Base-by-base conservation (phyloP, 257 asterid genomes). In the Schizonepeta tenuifolia region DNA sequence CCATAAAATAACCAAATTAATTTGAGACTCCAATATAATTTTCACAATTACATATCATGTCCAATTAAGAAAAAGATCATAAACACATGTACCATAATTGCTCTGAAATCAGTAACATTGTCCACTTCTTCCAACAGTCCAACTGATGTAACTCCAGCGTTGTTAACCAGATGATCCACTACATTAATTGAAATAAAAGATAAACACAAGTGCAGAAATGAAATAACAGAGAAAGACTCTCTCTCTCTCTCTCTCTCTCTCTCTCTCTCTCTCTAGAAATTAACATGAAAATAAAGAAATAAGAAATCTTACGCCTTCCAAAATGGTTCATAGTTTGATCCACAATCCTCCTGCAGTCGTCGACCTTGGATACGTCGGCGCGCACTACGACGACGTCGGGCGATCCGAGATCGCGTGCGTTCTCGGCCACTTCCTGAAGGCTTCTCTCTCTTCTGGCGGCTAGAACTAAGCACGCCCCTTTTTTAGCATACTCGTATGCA, bases 151-250 rank as follows among this genome's bases (percentile, higher is more conserved):
- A 89, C 65, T 44, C 96, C 90, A 14, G 87, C 90, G 40, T 89
- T 87, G 40, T 86, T 89, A 9, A 84, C 84, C 46, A 89, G 78
- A 80, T 89, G 94, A 81, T 86, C 94, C 94, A 87, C 96, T 86
- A 80, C 76, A 79, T 65, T 21, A 0, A 8, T 9, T 8, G 4
- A 33, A 9, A 36, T 33, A 6, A 36, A 0, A 36, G n/a, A 7
- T 17, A 17, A 50, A 46, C 17, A 44, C 50, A 44, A 12, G 6
- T 14, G 2, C n/a, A 13, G 0, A 47, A 14, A 13, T 14, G 11
- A 43, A 15, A 2, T 4, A 2, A 35, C 6, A 1, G 7, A 35
- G n/a, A 35, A 33, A 5, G 0, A n/a, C n/a, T n/a, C n/a, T n/a
- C n/a, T n/a, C n/a, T n/a, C n/a, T n/a, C n/a, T n/a, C n/a, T n/a